A percentile compares a stretch with the other conserved stretches of the same genome.
These are phyloP conservation scores for Allomyces javanicus DNA, from an alignment of 192 early-diverging fungal genomes.

Conservation along the genomic window DNA sequence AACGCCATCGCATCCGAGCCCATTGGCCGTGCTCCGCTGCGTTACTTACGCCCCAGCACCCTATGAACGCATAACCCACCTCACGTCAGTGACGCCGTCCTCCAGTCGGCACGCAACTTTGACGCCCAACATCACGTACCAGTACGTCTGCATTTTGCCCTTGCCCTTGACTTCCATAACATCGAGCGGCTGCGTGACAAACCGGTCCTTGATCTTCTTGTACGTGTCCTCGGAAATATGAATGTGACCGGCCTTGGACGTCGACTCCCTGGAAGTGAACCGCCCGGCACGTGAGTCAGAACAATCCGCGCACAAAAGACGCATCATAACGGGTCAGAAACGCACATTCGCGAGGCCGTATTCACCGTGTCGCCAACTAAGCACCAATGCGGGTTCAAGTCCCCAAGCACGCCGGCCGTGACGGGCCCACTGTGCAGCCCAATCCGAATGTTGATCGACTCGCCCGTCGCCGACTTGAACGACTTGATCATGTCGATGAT, in stretches of 20 bases:
- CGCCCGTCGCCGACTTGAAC: constrained; percentile 18
- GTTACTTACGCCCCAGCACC: too few species aligned
- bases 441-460: constrained; percentile 17
- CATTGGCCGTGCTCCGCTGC: too few species aligned
- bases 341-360: constrained; percentile 14
- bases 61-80: too few species aligned
- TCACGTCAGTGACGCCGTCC: too few species aligned
- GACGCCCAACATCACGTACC: constrained; percentile 2
- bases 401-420: constrained; percentile 22
- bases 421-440: constrained; percentile 24
- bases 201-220: not conserved
- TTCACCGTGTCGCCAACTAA: constrained; percentile 24
- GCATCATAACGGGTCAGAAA: too few species aligned
- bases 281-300: too few species aligned
- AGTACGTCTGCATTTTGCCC: constrained; percentile 18
- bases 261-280: constrained; percentile 7
- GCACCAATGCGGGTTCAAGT: constrained; percentile 19
- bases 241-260: constrained; percentile 17
- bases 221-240: constrained; percentile 19
- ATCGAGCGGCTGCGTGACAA: constrained; percentile 3
- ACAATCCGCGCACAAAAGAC: too few species aligned
- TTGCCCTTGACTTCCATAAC: constrained; percentile 15
- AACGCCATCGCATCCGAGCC: too few species aligned
- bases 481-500: constrained; percentile 17
- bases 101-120: too few species aligned